Evolutionary conservation across 1,284 basidiomycete genomes (phyloP), one percentile per base, ranked within the genome.

Genomic region (Rhodotorula sp.): DNA sequence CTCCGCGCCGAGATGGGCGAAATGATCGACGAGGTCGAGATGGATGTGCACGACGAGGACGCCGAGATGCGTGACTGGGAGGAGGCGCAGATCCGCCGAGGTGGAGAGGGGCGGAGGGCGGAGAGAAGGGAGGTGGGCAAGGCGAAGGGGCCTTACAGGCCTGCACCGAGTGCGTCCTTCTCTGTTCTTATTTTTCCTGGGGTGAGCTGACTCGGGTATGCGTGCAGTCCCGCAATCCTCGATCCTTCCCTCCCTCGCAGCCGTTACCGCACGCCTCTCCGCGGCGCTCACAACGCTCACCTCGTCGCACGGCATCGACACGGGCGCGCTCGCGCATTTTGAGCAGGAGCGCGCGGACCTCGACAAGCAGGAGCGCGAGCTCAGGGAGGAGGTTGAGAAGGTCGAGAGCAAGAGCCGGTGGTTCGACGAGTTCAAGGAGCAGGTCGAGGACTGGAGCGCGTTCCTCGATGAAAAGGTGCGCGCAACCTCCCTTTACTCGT

Each of bases 21-120:
- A 79, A 83, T 96, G 84, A 95, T 97, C 68, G 88, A 87, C 15
- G 93, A 96, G 71, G 88, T 88, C 89, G 93, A 81, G 70, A 90
- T 85, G 9, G 64, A 67, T 17, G 73, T 73, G 3, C 61, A 79
- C 72, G 88, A 91, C 71, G 92, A 93, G 66, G 94, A 85, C 66
- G 85, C 97, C 79, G 94, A 97, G 82, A 89, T 89, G 1, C 83
- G 86, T 32, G 91, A 94, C 82, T 97, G 94, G 95, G 94, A 97
- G 80, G 86, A 87, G 76, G 91, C 91, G 64, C 94, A 97, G 80
- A 84, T 92, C 22, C 87, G 89, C 41, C 85, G 93, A 73, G 66
- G 61, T 1, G 91, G 90, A 13, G 92, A 68, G 21, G 62, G 75
- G 12, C 15, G 76, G 78, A 70, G 76, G 55, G 75, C 74, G 50